Evolutionary conservation across 805 yeast species (phyloP).

Genomic region (Monosporozyma servazzii): DNA sequence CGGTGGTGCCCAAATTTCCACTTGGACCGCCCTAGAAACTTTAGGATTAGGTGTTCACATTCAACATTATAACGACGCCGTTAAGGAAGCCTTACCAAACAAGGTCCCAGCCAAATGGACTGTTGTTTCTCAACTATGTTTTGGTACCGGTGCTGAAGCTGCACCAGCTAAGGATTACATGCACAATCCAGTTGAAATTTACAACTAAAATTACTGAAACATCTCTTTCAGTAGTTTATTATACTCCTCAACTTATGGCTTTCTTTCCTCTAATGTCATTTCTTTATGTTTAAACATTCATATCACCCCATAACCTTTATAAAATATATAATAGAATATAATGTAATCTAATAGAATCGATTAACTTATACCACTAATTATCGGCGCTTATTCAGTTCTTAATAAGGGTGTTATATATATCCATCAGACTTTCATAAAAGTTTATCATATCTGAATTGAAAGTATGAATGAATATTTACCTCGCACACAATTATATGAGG

Average conservation of each 20-base stretch:
- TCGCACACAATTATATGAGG: neutral
- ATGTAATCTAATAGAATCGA: neutral
- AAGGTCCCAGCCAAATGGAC: conserved; percentile 37
- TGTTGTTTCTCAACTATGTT: conserved; percentile 42
- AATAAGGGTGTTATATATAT: too few species aligned
- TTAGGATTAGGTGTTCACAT: conserved; percentile 42
- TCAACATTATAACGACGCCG: conserved; percentile 44
- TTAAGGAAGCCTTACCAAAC: conserved; percentile 32
- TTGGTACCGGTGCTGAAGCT: conserved; percentile 36
- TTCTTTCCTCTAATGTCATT: neutral
- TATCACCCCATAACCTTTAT: neutral
- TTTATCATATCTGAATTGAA: neutral
- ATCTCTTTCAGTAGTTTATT: neutral
- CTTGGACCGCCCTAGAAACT: conserved; percentile 41
- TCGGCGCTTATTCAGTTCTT: too few species aligned
- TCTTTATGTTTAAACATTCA: neutral
- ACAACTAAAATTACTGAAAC: conserved; percentile 10
- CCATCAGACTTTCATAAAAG: neutral
- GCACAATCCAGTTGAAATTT: conserved; percentile 35
- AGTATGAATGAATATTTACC: neutral
- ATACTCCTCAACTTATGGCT: neutral
- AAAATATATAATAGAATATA: neutral
- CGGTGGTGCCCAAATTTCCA: conserved; percentile 42
- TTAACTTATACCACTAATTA: neutral
- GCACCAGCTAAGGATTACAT: conserved; percentile 35